A percentile compares a stretch with the other conserved stretches of the same genome.
These are phyloP conservation scores for Porpolomopsis calyptriformis DNA, from an alignment of 768 basidiomycete genomes.

Conservation along the genomic window DNA sequence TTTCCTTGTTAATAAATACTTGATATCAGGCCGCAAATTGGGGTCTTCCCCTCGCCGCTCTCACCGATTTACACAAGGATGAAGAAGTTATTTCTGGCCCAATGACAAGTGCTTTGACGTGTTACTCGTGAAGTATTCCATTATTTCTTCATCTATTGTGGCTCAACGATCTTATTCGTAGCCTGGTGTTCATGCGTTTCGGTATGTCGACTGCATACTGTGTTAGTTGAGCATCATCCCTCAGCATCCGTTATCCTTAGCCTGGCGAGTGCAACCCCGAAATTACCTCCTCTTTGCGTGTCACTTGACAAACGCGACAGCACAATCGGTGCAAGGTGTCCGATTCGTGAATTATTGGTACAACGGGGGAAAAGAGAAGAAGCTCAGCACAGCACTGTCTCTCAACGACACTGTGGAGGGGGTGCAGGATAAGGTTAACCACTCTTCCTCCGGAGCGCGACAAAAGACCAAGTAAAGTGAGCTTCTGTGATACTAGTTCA, in stretches of 20 bases:
- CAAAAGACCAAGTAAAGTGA: slow-evolving; percentile 30
- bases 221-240: slow-evolving; percentile 4
- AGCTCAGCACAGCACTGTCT: slow-evolving; percentile 31
- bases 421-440: slow-evolving; percentile 14
- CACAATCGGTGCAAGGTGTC: slow-evolving; percentile 72
- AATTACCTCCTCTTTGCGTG: slow-evolving; percentile 95
- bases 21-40: slow-evolving; percentile 82
- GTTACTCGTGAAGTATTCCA: slow-evolving; percentile 79
- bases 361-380: slow-evolving; percentile 75
- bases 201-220: slow-evolving; percentile 36
- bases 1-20: slow-evolving; percentile 4
- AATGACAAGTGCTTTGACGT: slow-evolving; percentile 85
- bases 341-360: slow-evolving; percentile 91
- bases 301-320: slow-evolving; percentile 83
- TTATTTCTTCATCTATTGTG: slow-evolving; percentile 2
- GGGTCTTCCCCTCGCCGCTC: slow-evolving; percentile 91
- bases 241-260: too few species aligned
- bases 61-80: slow-evolving; percentile 85
- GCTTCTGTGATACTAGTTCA: slow-evolving; percentile 14
- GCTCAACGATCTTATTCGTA: slow-evolving; percentile 15
- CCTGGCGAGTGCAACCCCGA: slow-evolving; percentile 91
- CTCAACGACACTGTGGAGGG: slow-evolving; percentile 39
- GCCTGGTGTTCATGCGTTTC: slow-evolving; percentile 90
- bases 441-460: neutral
- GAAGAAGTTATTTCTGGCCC: slow-evolving; percentile 94